These are phyloP conservation scores for Phaeosphaeria sp. DNA, from an alignment of 2,329 filamentous ascomycete genomes.

Conservation along the genomic window DNA sequence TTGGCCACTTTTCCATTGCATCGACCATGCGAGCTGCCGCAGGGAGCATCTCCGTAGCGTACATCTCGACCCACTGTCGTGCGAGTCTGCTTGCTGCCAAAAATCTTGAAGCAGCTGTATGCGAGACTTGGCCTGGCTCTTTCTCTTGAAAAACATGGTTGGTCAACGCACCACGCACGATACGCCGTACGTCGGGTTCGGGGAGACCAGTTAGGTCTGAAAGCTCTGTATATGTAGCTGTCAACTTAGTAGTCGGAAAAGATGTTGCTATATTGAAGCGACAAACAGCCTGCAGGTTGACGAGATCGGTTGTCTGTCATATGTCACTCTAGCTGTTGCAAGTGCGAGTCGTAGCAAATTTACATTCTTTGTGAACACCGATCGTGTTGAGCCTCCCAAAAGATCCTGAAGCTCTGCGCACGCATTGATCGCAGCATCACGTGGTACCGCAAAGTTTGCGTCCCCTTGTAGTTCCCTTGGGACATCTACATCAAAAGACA, in stretches of 20 bases:
- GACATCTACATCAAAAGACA: conserved; percentile 9
- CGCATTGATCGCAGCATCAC: conserved; percentile 6
- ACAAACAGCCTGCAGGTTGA: conserved; percentile 7
- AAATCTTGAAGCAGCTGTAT: conserved; percentile 8
- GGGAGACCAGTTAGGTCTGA: neutral
- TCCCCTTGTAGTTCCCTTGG: conserved; percentile 1
- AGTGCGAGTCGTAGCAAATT: neutral
- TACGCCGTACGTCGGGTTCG: conserved; percentile 2
- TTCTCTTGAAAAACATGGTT: conserved; percentile 7
- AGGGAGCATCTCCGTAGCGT: conserved; percentile 3
- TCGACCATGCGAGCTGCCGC: conserved; percentile 3
- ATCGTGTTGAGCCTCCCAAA: conserved; percentile 3
- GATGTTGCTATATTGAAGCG: conserved; percentile 11
- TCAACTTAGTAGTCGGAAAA: neutral
- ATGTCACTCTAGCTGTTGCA: neutral
- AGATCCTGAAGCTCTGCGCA: conserved; percentile 6
- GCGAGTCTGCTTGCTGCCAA: neutral
- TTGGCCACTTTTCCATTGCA: conserved; percentile 10
- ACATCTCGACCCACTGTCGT: conserved; percentile 5
- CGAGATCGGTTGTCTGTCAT: conserved; percentile 2
- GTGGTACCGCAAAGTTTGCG: conserved; percentile 1
- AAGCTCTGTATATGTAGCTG: conserved; percentile 8
- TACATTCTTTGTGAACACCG: conserved; percentile 5
- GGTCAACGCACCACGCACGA: conserved; percentile 6
- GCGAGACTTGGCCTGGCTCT: conserved; percentile 2